A percentile compares a stretch with the other conserved stretches of the same genome.
Evolutionary conservation across 495 filamentous ascomycete genomes (phyloP).

Genomic region (Hypoxylon lienhwacheense): DNA sequence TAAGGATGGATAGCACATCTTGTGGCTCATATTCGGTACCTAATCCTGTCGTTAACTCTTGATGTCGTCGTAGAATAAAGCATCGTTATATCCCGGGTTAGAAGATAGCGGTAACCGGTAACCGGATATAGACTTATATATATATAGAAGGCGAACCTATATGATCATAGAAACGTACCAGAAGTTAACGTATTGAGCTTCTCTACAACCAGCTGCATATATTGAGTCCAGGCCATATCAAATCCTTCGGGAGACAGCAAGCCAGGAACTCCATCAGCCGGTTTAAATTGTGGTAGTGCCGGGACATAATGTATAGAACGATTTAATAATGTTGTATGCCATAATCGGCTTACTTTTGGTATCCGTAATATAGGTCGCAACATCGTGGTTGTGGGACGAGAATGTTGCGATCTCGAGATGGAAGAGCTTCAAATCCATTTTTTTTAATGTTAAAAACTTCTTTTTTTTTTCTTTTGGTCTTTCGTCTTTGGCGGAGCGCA

Average conservation of each 20-base stretch:
- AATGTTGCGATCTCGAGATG: slow-evolving; percentile 21
- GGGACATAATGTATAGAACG: slow-evolving; percentile 59
- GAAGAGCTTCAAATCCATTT: slow-evolving; percentile 17
- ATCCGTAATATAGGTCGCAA: slow-evolving; percentile 52
- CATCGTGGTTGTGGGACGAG: slow-evolving; percentile 38
- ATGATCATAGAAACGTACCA: slow-evolving; percentile 55
- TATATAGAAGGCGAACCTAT: background rate
- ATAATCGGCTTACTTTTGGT: slow-evolving; percentile 37
- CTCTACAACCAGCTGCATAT: slow-evolving; percentile 70
- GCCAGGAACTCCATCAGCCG: slow-evolving; percentile 63
- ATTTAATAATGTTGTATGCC: slow-evolving; percentile 23
- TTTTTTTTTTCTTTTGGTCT: too few species aligned
- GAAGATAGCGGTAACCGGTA: too few species aligned
- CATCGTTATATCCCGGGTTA: too few species aligned
- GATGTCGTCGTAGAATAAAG: background rate
- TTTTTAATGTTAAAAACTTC: too few species aligned
- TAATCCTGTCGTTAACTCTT: slow-evolving; percentile 28
- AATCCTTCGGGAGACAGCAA: slow-evolving; percentile 68
- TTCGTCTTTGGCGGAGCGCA: too few species aligned
- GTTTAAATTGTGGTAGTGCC: slow-evolving; percentile 56
- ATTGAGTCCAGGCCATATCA: slow-evolving; percentile 77
- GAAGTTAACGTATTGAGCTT: slow-evolving; percentile 73
- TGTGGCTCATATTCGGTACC: slow-evolving; percentile 61
- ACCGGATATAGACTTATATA: too few species aligned
- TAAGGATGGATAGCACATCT: slow-evolving; percentile 65